Evolutionary conservation across 345 rosid species (phyloP).

Genomic region (Clausena lansium): DNA sequence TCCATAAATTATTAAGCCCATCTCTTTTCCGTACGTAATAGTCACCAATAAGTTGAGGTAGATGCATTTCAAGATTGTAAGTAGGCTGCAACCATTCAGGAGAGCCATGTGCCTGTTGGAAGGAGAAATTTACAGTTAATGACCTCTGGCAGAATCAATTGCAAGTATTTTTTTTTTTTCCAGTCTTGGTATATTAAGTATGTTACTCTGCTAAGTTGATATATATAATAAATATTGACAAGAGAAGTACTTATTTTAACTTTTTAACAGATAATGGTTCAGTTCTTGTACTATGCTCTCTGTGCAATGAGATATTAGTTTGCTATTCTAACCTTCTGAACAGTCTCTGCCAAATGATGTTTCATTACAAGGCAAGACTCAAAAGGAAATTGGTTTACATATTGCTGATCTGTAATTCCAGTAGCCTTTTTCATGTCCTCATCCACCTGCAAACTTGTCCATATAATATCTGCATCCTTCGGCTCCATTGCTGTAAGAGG

Average conservation of each 20-base stretch:
- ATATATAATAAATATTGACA: neutral
- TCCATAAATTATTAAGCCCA: constrained; percentile 74
- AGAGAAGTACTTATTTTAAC: neutral
- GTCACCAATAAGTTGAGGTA: constrained; percentile 84
- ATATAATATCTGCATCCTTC: constrained; percentile 84
- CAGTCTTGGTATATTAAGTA: neutral
- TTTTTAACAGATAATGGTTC: neutral
- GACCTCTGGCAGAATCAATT: neutral
- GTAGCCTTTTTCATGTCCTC: constrained; percentile 66
- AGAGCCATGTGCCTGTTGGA: constrained; percentile 68
- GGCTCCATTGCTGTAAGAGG: constrained; percentile 62
- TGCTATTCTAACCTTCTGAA: constrained; percentile 57
- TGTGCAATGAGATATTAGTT: constrained; percentile 2
- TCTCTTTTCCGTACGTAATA: constrained; percentile 58
- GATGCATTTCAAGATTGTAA: constrained; percentile 77
- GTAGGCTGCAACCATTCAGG: constrained; percentile 92
- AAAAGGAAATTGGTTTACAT: constrained; percentile 83
- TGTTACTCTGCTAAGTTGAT: neutral
- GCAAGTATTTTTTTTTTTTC: neutral
- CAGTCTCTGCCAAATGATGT: constrained; percentile 94
- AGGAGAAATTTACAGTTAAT: constrained; percentile 19
- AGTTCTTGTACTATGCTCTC: neutral
- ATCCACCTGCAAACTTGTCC: constrained; percentile 90
- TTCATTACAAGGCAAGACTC: constrained; percentile 98
- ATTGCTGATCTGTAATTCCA: constrained; percentile 77